Evolutionary conservation across 2,329 filamentous ascomycete genomes (phyloP), one percentile per base, ranked within the genome.

Genomic region (Diaporthe vexans): DNA sequence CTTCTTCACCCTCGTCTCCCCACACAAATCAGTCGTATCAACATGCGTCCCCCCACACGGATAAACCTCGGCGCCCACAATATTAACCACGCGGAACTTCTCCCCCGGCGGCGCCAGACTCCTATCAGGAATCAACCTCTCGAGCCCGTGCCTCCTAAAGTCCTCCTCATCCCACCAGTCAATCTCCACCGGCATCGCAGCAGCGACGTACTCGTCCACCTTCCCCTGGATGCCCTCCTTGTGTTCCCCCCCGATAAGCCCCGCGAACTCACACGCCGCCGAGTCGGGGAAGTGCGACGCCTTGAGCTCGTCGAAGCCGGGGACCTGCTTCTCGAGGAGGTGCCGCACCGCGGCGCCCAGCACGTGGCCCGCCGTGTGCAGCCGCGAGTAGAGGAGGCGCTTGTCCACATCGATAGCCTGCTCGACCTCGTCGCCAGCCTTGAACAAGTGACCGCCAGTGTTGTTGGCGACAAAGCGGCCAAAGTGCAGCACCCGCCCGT

Each of bases 31-130:
- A 26, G 91, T 92, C 24, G 83, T 87, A 40, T 88, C 84, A 4
- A 94, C 92, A 84, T 95, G 93, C 35, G 93, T 95, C 0, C 93
- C 93, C 10, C 93, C 93, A 81, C 93, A 95, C 1, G 93, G 92
- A 84, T 95, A 94, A 35, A 88, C 88, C 77, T 92, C 93, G 0
- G 89, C 88, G 0, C 92, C 92, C 0, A 90, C 88, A 75, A 95
- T 93, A 74, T 90, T 88, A 33, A 94, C 92, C 0, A 94, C 91
- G 11, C 93, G 85, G 43, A 92, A 90, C 80, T 89, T 91, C 77
- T 88, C 88, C 33, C 88, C 89, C 0, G 83, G 82, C 11, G 85
- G 84, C 75, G 83, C 81, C 67, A 84, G 79, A 52, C 83, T 82
- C 46, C 82, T 81, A 74, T 91, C 86, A 0, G 89, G 89, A 24